These are phyloP conservation scores for Conticribra weissflogii DNA, from an alignment of 108 stramenopile species.

Conservation along the genomic window DNA sequence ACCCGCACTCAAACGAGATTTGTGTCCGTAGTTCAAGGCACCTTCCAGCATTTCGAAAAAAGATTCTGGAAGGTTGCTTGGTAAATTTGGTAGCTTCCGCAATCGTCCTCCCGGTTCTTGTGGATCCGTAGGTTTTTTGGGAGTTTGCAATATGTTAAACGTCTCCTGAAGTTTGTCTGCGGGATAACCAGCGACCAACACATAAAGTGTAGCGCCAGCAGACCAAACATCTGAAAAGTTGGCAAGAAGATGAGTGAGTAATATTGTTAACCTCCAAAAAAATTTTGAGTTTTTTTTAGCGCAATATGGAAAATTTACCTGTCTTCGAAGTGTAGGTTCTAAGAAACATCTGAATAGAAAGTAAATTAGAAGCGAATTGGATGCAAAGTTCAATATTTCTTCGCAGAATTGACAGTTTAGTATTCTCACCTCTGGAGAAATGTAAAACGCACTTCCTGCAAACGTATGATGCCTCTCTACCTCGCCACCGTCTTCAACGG, in stretches of 20 bases:
- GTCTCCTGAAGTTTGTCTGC: conserved; percentile 72
- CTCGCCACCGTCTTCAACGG: conserved; percentile 16
- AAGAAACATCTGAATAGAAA: conserved; percentile 56
- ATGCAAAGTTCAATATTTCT: too few species aligned
- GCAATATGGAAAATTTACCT: not conserved
- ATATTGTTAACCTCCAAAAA: too few species aligned
- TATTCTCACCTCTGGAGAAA: conserved; percentile 64
- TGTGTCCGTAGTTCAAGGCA: conserved; percentile 64
- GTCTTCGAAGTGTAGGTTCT: conserved; percentile 55
- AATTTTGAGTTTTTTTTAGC: too few species aligned
- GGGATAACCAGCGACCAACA: conserved; percentile 85
- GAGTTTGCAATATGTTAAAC: conserved; percentile 69
- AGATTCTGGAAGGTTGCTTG: conserved; percentile 75
- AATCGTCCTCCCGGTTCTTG: conserved; percentile 35
- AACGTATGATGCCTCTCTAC: conserved; percentile 67
- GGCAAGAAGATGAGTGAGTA: not conserved
- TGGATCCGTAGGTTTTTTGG: conserved; percentile 5
- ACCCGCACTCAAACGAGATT: conserved; percentile 59
- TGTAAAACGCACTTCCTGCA: conserved; percentile 86
- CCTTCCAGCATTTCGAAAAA: conserved; percentile 74
- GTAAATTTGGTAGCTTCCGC: conserved; percentile 66
- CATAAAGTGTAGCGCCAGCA: conserved; percentile 75
- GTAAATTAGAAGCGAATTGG: too few species aligned
- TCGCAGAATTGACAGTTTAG: too few species aligned
- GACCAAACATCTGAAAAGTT: conserved; percentile 66